Conservation (phyloP, 2,329 filamentous ascomycete species). For the Talaromyces sp. region DNA sequence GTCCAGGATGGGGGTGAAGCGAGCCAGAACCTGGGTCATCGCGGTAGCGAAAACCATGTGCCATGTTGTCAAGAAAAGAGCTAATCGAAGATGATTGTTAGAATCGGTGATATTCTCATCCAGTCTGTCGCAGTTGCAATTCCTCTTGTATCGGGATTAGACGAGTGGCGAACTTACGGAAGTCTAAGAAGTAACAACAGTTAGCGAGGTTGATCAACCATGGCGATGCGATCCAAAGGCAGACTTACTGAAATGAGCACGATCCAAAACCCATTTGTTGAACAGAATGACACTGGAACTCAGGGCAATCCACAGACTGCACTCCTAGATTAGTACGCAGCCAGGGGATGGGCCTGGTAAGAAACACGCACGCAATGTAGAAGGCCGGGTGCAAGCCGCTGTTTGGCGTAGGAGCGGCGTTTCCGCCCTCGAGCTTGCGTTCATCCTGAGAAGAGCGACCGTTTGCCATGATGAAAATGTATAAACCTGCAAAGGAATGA, state of each 20-base stretch:
- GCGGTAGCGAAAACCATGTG: constrained; percentile 88
- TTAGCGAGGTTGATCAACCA: constrained; percentile 8
- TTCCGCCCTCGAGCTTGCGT: constrained; percentile 29
- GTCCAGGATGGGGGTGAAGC: constrained; percentile 85
- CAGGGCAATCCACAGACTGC: constrained; percentile 84
- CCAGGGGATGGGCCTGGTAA: background rate
- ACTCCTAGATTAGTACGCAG: constrained; percentile 13
- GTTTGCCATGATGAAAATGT: constrained; percentile 25
- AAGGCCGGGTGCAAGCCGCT: constrained; percentile 32
- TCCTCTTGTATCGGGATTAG: too few species aligned
- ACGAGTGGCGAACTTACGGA: constrained; percentile 42
- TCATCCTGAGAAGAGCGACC: constrained; percentile 28
- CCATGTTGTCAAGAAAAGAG: constrained; percentile 82
- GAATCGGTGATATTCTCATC: background rate
- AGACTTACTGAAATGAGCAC: constrained; percentile 74
- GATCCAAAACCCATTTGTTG: constrained; percentile 97
- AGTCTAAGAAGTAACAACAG: constrained; percentile 36
- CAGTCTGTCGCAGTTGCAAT: background rate
- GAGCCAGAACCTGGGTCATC: constrained; percentile 89
- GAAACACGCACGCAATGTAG: constrained; percentile 32
- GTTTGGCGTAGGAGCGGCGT: constrained; percentile 20
- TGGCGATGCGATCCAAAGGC: background rate
- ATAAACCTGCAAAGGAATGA: constrained; percentile 26
- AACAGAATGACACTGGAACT: constrained; percentile 94
- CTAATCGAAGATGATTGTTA: constrained; percentile 22